Conservation (phyloP, 345 rosid species). For the Turnera subulata region DNA sequence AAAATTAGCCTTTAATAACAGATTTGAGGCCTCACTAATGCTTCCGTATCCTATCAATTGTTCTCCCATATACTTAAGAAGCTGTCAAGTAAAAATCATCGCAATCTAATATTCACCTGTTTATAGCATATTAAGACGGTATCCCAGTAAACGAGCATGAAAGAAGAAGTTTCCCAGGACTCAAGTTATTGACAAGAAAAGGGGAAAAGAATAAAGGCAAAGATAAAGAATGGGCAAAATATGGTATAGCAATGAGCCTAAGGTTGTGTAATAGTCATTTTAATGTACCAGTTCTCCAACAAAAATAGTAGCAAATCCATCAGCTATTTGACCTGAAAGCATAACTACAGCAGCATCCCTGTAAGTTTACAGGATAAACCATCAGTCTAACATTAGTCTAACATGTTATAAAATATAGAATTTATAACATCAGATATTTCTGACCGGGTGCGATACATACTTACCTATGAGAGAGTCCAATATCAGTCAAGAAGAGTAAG, state of each 20-base stretch:
- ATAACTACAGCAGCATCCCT: constrained; percentile 86
- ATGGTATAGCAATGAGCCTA: not conserved
- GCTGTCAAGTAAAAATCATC: not conserved
- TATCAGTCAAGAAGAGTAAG: constrained; percentile 74
- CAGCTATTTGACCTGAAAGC: constrained; percentile 96
- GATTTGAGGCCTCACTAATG: too few relatives aligned
- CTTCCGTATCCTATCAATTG: too few relatives aligned
- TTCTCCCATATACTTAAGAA: too few relatives aligned
- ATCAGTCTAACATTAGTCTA: not conserved
- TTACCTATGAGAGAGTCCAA: constrained; percentile 82
- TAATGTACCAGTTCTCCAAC: constrained; percentile 81
- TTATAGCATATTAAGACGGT: not conserved
- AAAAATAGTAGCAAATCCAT: constrained; percentile 79
- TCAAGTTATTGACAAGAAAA: too few relatives aligned
- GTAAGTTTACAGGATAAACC: constrained; percentile 4
- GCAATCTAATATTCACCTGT: not conserved
- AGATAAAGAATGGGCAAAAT: not conserved
- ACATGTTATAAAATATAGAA: too few relatives aligned
- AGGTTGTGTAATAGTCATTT: not conserved
- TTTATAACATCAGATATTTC: too few relatives aligned
- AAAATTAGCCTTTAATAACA: too few relatives aligned
- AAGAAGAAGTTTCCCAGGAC: not conserved
- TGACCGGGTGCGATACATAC: too few relatives aligned
- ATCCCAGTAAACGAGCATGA: not conserved
- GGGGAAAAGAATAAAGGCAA: not conserved